These are phyloP conservation scores for Bromus sterilis DNA, from an alignment of 176 grass and related monocot species.

Conservation along the genomic window DNA sequence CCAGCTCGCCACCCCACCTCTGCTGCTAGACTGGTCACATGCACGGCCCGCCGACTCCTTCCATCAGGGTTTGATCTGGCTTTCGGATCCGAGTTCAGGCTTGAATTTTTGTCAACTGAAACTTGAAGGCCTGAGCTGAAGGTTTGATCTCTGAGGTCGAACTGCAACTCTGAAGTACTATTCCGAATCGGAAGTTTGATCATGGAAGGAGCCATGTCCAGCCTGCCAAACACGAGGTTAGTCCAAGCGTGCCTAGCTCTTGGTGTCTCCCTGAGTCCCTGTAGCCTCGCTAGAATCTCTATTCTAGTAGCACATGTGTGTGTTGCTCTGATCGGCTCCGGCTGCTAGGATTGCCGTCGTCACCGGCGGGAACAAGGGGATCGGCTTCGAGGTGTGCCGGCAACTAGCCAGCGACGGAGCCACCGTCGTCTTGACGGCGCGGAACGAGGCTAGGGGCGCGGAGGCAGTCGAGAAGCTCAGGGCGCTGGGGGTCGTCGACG, in stretches of 20 bases:
- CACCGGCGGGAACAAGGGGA: background rate
- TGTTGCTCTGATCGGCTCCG: too few species aligned
- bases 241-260: too few species aligned
- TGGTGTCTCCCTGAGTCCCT: too few species aligned
- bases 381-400: too few species aligned
- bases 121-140: background rate
- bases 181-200: background rate
- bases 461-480: constrained; percentile 19
- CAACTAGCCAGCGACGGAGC: too few species aligned
- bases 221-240: background rate
- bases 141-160: background rate
- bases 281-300: too few species aligned
- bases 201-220: constrained; percentile 9
- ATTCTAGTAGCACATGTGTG: too few species aligned
- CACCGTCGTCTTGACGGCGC: too few species aligned
- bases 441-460: constrained; percentile 23
- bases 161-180: background rate
- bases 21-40: too few species aligned
- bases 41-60: too few species aligned
- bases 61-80: background rate
- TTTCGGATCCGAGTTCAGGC: background rate
- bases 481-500: background rate
- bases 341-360: constrained; percentile 28
- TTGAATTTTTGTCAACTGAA: too few species aligned
- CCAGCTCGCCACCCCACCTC: too few species aligned